Evolutionary conservation across 169 alveolate species (phyloP).

Genomic region (Sarcocystis neurona): DNA sequence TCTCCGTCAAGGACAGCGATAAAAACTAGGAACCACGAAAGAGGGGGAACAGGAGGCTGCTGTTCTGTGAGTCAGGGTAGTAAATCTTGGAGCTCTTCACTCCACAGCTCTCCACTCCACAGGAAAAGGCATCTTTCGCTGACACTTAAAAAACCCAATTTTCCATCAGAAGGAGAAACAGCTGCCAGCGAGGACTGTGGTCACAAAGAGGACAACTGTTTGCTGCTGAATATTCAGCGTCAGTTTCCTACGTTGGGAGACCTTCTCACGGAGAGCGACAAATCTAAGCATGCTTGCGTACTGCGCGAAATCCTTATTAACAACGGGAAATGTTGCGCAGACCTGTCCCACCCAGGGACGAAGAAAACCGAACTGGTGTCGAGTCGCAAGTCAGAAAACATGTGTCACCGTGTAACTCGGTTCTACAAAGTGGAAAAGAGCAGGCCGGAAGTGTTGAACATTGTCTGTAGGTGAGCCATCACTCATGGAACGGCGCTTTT

Average conservation of each 20-base stretch:
- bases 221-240: background rate
- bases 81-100: too few species aligned
- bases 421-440: slow-evolving; percentile 77
- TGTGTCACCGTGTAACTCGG: slow-evolving; percentile 1
- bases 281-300: background rate
- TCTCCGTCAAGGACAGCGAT: too few species aligned
- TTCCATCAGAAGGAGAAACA: too few species aligned
- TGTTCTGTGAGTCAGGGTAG: too few species aligned
- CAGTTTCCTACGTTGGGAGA: slow-evolving; percentile 29
- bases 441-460: slow-evolving; percentile 78
- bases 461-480: slow-evolving; percentile 69
- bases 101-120: too few species aligned
- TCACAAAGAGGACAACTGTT: too few species aligned
- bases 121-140: too few species aligned
- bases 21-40: too few species aligned
- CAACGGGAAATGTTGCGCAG: slow-evolving; percentile 33
- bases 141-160: too few species aligned
- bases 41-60: too few species aligned
- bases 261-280: slow-evolving; percentile 8
- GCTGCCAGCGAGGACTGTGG: too few species aligned
- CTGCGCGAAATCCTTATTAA: background rate
- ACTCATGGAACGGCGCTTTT: too few species aligned
- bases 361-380: background rate
- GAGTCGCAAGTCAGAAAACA: background rate
- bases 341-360: background rate